These are phyloP conservation scores for Phoma sp. DNA, from an alignment of 2,329 filamentous ascomycete species.

Conservation along the genomic window DNA sequence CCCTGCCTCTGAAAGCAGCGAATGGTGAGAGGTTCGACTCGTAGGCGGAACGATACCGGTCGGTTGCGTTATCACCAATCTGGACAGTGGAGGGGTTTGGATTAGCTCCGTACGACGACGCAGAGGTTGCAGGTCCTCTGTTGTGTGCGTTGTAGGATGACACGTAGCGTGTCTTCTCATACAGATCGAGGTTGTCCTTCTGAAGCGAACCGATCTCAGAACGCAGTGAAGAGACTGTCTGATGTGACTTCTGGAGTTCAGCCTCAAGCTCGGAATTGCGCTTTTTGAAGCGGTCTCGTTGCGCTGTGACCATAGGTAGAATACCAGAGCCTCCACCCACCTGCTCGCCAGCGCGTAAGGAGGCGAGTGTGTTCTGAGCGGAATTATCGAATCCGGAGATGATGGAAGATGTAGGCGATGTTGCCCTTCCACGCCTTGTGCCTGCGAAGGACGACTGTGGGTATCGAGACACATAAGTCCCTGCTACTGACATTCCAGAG, in stretches of 20 bases:
- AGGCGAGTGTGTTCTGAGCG: conserved; percentile 58
- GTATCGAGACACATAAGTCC: conserved; percentile 84
- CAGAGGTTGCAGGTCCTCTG: conserved; percentile 66
- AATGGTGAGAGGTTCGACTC: conserved; percentile 96
- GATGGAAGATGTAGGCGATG: conserved; percentile 93
- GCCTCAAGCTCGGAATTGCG: conserved; percentile 89
- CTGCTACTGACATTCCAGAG: conserved; percentile 89
- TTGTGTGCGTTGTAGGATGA: conserved; percentile 89
- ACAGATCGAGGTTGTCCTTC: conserved; percentile 93
- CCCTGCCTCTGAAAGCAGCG: conserved; percentile 91
- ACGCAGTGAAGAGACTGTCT: conserved; percentile 81
- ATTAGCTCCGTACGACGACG: conserved; percentile 67
- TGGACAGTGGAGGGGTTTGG: conserved; percentile 78
- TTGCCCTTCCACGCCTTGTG: conserved; percentile 68
- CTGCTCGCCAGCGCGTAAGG: conserved; percentile 67
- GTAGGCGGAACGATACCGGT: conserved; percentile 90
- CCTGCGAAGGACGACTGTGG: conserved; percentile 66
- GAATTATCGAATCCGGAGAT: conserved; percentile 86
- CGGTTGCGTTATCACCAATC: conserved; percentile 58
- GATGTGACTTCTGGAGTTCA: conserved; percentile 85
- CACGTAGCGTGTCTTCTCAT: conserved; percentile 97
- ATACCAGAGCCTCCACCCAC: conserved; percentile 84
- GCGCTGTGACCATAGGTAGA: conserved; percentile 96
- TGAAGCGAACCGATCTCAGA: conserved; percentile 92
- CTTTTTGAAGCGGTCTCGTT: conserved; percentile 97